phyloP scores from a whole-genome alignment of 495 filamentous ascomycete genomes.

The Chlorociboria aeruginascens region DNA sequence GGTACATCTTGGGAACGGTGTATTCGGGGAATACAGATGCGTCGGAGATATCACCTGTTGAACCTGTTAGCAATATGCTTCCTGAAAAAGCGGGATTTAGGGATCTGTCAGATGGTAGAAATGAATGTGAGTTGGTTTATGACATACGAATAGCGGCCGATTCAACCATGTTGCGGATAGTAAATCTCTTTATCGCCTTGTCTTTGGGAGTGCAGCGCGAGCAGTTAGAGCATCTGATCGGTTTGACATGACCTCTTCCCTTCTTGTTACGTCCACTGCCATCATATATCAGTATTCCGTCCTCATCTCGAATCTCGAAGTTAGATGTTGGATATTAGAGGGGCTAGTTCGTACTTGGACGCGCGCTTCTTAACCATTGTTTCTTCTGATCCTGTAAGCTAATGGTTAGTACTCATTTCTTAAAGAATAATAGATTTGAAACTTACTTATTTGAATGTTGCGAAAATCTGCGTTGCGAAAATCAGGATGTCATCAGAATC shows the following conservation, averaged over 20 bases:
- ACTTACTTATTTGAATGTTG: not conserved
- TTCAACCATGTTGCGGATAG: conserved; percentile 99
- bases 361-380: conserved; percentile 99
- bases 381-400: conserved; percentile 46
- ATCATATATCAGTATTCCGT: conserved; percentile 15
- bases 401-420: not conserved
- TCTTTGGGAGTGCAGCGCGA: conserved; percentile 99
- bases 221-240: conserved; percentile 99
- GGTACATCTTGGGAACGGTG: conserved; percentile 99
- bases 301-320: not conserved
- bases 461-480: not conserved
- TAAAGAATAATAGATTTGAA: no score
- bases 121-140: not conserved
- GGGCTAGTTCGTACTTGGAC: conserved; percentile 60
- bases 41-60: conserved; percentile 96
- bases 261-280: conserved; percentile 97
- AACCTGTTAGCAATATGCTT: conserved; percentile 5
- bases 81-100: not conserved
- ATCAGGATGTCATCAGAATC: not conserved
- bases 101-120: not conserved
- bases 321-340: not conserved
- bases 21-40: conserved; percentile 99
- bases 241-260: conserved; percentile 89
- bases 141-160: conserved; percentile 97
- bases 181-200: conserved; percentile 99